A percentile compares a stretch with the other conserved stretches of the same genome.
phyloP scores from a whole-genome alignment of 2,329 filamentous ascomycete genomes.

The Monascus ruber region DNA sequence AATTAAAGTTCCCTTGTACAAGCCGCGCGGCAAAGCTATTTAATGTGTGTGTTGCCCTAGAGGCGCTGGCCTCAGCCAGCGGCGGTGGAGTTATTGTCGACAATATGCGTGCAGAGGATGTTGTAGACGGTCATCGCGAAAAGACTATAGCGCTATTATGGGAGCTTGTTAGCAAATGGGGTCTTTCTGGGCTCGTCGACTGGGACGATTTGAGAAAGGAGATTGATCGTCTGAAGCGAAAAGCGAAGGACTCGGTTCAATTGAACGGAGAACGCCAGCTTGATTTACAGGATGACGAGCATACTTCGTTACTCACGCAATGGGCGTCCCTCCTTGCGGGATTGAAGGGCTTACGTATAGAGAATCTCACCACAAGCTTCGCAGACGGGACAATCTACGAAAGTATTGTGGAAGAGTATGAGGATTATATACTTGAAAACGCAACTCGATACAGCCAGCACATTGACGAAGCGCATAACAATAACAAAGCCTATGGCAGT shows the following conservation, averaged over 20 bases:
- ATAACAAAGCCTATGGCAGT: neutral
- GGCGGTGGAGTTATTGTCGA: conserved; percentile 31
- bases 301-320: conserved; percentile 38
- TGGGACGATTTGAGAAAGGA: conserved; percentile 44
- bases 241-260: conserved; percentile 10
- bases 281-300: conserved; percentile 12
- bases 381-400: conserved; percentile 43
- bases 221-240: conserved; percentile 32
- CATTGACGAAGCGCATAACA: neutral
- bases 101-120: conserved; percentile 43
- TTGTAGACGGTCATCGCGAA: conserved; percentile 54
- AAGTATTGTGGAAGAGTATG: conserved; percentile 47
- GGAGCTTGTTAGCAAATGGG: conserved; percentile 47
- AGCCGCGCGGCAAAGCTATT: conserved; percentile 46
- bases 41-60: conserved; percentile 49
- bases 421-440: conserved; percentile 26
- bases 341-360: conserved; percentile 35
- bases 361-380: conserved; percentile 49
- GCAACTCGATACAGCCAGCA: neutral
- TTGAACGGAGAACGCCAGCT: conserved; percentile 16
- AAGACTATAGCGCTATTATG: conserved; percentile 52
- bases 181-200: conserved; percentile 43
- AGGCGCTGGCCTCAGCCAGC: conserved; percentile 37
- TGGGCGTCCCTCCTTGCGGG: conserved; percentile 45
- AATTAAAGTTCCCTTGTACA: conserved; percentile 47